Conservation (phyloP, 208 protist species). For the Trypanosoma avium region DNA sequence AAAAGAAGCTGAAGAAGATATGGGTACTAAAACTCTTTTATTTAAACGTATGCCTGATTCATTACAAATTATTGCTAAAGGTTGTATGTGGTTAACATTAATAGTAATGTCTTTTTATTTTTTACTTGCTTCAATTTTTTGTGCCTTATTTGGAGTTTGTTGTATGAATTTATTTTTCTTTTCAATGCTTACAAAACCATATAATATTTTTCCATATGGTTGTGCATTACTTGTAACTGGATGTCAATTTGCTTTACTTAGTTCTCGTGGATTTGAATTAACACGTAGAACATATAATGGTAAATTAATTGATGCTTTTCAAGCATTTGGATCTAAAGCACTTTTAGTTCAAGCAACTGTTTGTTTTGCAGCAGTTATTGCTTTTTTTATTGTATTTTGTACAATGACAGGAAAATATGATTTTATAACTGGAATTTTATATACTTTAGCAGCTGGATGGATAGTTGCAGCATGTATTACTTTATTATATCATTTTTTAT, state of each 20-base stretch:
- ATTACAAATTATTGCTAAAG: conserved; percentile 38
- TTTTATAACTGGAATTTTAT: conserved; percentile 15
- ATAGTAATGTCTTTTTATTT: conserved; percentile 66
- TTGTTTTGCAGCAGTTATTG: conserved; percentile 25
- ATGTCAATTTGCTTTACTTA: conserved; percentile 49
- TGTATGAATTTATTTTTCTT: conserved; percentile 59
- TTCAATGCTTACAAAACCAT: conserved; percentile 54
- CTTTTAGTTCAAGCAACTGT: conserved; percentile 42
- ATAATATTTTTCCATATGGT: conserved; percentile 62
- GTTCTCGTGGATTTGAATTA: conserved; percentile 67
- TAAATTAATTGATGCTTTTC: conserved; percentile 48
- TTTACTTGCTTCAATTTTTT: conserved; percentile 52
- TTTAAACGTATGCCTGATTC: conserved; percentile 34
- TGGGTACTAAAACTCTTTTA: conserved; percentile 28
- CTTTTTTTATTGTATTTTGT: conserved; percentile 23
- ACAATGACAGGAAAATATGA: not conserved
- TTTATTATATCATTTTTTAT: conserved; percentile 27
- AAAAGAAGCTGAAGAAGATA: conserved; percentile 6
- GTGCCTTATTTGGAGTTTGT: conserved; percentile 39
- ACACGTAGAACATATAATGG: conserved; percentile 53
- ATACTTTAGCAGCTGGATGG: conserved; percentile 19
- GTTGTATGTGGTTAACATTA: conserved; percentile 54
- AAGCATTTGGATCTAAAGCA: conserved; percentile 36
- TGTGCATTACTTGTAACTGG: conserved; percentile 42
- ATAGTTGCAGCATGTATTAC: conserved; percentile 10